These are phyloP conservation scores for Abelmoschus esculentus DNA, from an alignment of 345 rosid genomes.

Conservation along the genomic window DNA sequence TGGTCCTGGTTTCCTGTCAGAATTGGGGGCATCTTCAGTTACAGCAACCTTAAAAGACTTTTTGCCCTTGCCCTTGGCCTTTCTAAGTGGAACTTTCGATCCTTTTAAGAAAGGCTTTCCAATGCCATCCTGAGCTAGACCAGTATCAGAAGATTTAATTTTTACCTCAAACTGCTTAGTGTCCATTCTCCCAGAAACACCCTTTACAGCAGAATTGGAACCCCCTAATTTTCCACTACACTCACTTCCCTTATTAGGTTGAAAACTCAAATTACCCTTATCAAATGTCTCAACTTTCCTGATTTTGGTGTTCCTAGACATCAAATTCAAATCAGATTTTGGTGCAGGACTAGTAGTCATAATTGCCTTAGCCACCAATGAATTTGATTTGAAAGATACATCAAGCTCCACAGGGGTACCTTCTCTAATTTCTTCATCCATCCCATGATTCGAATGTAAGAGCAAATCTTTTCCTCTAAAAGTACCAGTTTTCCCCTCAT, in stretches of 20 bases:
- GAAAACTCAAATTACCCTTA: slow-evolving; percentile 27
- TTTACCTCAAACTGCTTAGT: slow-evolving; percentile 27
- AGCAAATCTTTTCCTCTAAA: slow-evolving; percentile 45
- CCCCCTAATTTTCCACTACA: slow-evolving; percentile 20
- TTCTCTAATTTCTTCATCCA: slow-evolving; percentile 40
- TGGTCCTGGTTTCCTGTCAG: slow-evolving; percentile 18
- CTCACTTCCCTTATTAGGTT: slow-evolving; percentile 17
- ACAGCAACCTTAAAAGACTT: slow-evolving; percentile 16
- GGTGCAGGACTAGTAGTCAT: slow-evolving; percentile 28
- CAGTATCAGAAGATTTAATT: slow-evolving; percentile 19
- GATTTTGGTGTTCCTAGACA: slow-evolving; percentile 45
- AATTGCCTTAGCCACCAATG: slow-evolving; percentile 69
- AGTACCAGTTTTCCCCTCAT: slow-evolving; percentile 34
- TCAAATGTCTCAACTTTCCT: slow-evolving; percentile 29
- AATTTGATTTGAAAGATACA: slow-evolving; percentile 78
- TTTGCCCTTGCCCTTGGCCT: slow-evolving; percentile 14
- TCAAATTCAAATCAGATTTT: slow-evolving; percentile 24
- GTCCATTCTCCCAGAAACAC: slow-evolving; percentile 25
- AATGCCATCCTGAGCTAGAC: slow-evolving; percentile 14
- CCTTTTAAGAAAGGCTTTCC: slow-evolving; percentile 25
- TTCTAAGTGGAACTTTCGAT: slow-evolving; percentile 17
- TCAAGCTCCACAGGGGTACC: slow-evolving; percentile 67
- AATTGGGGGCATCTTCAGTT: slow-evolving; percentile 20
- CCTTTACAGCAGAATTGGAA: slow-evolving; percentile 20
- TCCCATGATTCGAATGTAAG: slow-evolving; percentile 25